Evolutionary conservation across 495 filamentous ascomycete genomes (phyloP).

Genomic region (Lasiosphaeriaceae sp.): DNA sequence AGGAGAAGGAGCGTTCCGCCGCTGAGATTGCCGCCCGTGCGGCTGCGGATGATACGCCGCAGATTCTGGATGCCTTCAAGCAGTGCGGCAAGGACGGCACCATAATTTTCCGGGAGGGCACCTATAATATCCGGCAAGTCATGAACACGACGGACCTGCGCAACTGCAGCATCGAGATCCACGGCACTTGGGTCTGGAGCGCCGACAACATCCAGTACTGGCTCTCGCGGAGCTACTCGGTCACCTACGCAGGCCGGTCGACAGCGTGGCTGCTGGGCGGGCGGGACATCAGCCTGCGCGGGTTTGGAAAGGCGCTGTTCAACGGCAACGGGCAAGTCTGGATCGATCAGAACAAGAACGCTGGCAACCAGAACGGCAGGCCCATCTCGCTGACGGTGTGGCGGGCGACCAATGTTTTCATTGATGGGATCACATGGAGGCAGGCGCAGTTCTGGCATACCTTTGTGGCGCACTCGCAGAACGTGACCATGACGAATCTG

Average conservation of each 20-base stretch:
- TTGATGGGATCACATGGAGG: conserved; percentile 41
- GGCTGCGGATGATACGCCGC: conserved; percentile 34
- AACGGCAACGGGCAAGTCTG: conserved; percentile 42
- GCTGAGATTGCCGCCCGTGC: neutral
- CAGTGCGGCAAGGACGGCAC: conserved; percentile 33
- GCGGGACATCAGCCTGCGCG: conserved; percentile 31
- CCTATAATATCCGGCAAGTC: conserved; percentile 41
- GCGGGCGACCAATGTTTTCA: conserved; percentile 34
- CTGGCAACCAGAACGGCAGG: conserved; percentile 33
- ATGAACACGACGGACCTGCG: conserved; percentile 39
- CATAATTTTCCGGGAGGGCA: conserved; percentile 34
- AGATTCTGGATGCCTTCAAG: conserved; percentile 40
- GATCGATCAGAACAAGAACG: conserved; percentile 37
- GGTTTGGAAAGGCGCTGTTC: conserved; percentile 38
- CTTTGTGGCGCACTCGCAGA: conserved; percentile 38
- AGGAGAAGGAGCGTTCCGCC: neutral
- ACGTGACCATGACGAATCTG: conserved; percentile 44
- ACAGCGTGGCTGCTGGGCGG: conserved; percentile 42
- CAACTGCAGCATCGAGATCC: conserved; percentile 39
- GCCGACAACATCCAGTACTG: conserved; percentile 39
- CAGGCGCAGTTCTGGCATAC: conserved; percentile 45
- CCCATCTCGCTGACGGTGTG: conserved; percentile 41
- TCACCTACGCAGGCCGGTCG: conserved; percentile 34
- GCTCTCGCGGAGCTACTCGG: conserved; percentile 30
- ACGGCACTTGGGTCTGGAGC: conserved; percentile 37